Evolutionary conservation across 169 alveolate genomes (phyloP), one percentile per base, ranked within the genome.

Genomic region (Eimeria acervulina): DNA sequence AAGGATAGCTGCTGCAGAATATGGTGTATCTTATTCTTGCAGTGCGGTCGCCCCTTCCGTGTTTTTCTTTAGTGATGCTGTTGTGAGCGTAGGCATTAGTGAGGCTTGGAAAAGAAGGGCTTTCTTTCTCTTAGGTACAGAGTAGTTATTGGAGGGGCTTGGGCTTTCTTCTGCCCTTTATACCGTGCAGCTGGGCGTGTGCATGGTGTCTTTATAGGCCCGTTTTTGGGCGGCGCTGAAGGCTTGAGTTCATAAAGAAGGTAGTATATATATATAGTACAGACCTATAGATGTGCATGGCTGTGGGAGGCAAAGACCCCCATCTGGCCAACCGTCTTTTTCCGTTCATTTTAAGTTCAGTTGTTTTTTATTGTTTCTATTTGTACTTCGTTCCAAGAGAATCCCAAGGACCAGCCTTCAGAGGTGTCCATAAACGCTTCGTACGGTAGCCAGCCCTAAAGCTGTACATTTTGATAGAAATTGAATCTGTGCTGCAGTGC

Each of bases 271-370:
- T 36, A 1, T 61, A 36, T 61, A 61, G 72, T 61, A 61, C 72
- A 61, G 72, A 61, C 72, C 5, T 61, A 36, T 61, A 61, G 72
- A 61, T 26, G 36, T 19, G 4, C 26, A 17, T 2, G 38, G 36
- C 72, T 61, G 72, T 61, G 72, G 72, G 72, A 61, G 31, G 72
- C 72, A 61, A 61, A 61, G 72, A 26, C 72, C 72, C 36, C 72
- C 72, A 61, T 61, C 36, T 23, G 38, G 72, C 38, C 72, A 33
- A 26, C 72, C 72, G 36, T 19, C 72, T 26, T 61, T 61, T 61
- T n/a, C n/a, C 72, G 15, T 61, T 12, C 36, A 26, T 61, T 61
- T 61, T 12, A 26, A 61, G n/a, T n/a, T 3, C 8, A 61, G 72
- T 55, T 55, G 66, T 55, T 7, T 55, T 61, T 26, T 61, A 13